phyloP scores from a whole-genome alignment of 2,329 filamentous ascomycete species.

The Coniochaeta pulveracea region DNA sequence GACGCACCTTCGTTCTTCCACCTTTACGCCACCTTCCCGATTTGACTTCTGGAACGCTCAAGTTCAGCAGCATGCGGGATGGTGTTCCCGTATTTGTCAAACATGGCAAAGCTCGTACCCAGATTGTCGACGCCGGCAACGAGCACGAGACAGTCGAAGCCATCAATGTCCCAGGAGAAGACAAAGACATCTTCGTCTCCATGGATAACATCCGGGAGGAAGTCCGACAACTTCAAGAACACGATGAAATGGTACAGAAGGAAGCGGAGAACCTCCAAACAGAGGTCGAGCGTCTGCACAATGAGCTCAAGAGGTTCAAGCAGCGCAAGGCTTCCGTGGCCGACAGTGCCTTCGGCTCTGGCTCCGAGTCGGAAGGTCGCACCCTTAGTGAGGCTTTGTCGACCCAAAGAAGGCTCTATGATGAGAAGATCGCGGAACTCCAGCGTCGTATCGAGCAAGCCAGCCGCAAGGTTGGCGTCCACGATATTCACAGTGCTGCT shows the following conservation, averaged over 20 bases:
- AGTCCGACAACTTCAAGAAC: slow-evolving; percentile 42
- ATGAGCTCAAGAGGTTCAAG: slow-evolving; percentile 32
- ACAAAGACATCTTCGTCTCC: slow-evolving; percentile 47
- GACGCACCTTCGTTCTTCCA: slow-evolving; percentile 41
- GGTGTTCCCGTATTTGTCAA: slow-evolving; percentile 46
- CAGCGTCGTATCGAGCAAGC: slow-evolving; percentile 51
- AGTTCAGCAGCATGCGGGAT: slow-evolving; percentile 38
- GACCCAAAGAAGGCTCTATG: background rate
- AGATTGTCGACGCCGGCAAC: slow-evolving; percentile 20
- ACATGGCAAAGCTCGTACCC: slow-evolving; percentile 38
- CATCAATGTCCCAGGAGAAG: slow-evolving; percentile 38
- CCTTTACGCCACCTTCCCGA: slow-evolving; percentile 44
- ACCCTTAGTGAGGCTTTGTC: slow-evolving; percentile 22
- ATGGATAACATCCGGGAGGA: slow-evolving; percentile 52
- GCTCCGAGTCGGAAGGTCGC: slow-evolving; percentile 33
- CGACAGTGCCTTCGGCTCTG: slow-evolving; percentile 30
- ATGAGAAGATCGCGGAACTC: slow-evolving; percentile 41
- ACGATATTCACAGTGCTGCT: slow-evolving; percentile 52
- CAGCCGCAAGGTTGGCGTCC: slow-evolving; percentile 49
- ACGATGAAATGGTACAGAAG: slow-evolving; percentile 42
- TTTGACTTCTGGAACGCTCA: slow-evolving; percentile 43
- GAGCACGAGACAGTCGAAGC: slow-evolving; percentile 38
- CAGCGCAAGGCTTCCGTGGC: slow-evolving; percentile 25
- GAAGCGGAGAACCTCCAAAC: slow-evolving; percentile 41
- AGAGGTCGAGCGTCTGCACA: slow-evolving; percentile 37